A percentile compares a stretch with the other conserved stretches of the same genome.
Evolutionary conservation across 495 filamentous ascomycete species (phyloP).

Genomic region (Daldinia decipiens): DNA sequence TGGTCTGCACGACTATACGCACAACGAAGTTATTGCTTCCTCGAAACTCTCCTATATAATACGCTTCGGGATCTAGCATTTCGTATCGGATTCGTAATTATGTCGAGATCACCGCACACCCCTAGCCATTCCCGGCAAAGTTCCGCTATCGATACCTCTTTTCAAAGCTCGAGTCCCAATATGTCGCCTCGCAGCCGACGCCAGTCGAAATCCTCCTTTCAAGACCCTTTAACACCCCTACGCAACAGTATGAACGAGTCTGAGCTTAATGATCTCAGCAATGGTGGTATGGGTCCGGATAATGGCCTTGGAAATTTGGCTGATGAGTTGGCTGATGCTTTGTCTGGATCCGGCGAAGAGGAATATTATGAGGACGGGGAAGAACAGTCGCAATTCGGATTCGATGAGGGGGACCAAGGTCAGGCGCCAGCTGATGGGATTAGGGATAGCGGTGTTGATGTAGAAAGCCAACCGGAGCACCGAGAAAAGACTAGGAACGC

Average conservation of each 20-base stretch:
- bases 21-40: conserved; percentile 10
- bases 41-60: not conserved
- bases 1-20: conserved; percentile 26
- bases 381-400: conserved; percentile 40
- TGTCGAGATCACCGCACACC: conserved; percentile 72
- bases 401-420: conserved; percentile 41
- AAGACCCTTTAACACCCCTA: conserved; percentile 69
- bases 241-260: conserved; percentile 61
- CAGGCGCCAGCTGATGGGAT: conserved; percentile 39
- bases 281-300: conserved; percentile 50
- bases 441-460: conserved; percentile 59
- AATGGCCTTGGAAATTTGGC: conserved; percentile 84
- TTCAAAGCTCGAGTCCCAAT: conserved; percentile 57
- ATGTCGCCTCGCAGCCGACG: conserved; percentile 55
- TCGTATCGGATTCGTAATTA: conserved; percentile 35
- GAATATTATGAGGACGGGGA: conserved; percentile 70
- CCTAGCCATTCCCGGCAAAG: conserved; percentile 73
- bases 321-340: conserved; percentile 75
- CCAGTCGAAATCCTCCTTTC: conserved; percentile 69
- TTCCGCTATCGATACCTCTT: conserved; percentile 65
- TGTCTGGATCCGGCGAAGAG: conserved; percentile 62
- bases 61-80: conserved; percentile 4
- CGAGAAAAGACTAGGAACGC: conserved; percentile 45
- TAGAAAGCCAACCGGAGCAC: conserved; percentile 49
- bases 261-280: conserved; percentile 60